Conservation (phyloP, 2,329 filamentous ascomycete species). For the Trichophyton simii region DNA sequence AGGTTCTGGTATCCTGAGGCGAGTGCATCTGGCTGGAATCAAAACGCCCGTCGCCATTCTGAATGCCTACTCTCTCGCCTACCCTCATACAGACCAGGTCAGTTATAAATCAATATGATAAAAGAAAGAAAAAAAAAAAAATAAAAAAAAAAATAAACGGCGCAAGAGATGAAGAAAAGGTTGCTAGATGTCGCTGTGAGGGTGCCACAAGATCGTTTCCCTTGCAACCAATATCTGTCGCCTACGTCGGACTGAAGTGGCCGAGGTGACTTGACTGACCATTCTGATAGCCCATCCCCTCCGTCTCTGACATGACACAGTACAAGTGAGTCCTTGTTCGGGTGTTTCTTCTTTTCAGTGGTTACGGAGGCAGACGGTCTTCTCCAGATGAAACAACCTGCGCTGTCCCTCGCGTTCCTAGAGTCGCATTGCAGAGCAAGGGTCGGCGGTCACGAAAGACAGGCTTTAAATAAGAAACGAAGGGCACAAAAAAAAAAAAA, state of each 20-base stretch:
- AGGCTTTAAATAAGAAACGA: too few species aligned
- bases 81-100: neutral
- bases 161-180: neutral
- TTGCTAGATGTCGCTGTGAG: neutral
- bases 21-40: neutral
- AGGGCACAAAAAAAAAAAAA: too few species aligned
- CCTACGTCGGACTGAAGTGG: neutral
- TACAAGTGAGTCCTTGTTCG: neutral
- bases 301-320: neutral
- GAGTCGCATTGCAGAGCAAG: neutral
- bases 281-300: slow-evolving; percentile 1
- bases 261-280: neutral
- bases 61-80: neutral
- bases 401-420: neutral
- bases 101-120: neutral
- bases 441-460: neutral
- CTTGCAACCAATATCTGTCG: neutral
- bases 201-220: neutral
- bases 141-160: neutral
- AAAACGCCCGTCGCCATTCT: neutral
- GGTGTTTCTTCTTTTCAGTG: neutral
- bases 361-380: neutral
- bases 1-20: slow-evolving; percentile 25
- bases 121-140: neutral
- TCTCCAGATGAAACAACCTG: neutral